phyloP scores from a whole-genome alignment of 2,329 filamentous ascomycete genomes.

The Pseudogymnoascus sp. region DNA sequence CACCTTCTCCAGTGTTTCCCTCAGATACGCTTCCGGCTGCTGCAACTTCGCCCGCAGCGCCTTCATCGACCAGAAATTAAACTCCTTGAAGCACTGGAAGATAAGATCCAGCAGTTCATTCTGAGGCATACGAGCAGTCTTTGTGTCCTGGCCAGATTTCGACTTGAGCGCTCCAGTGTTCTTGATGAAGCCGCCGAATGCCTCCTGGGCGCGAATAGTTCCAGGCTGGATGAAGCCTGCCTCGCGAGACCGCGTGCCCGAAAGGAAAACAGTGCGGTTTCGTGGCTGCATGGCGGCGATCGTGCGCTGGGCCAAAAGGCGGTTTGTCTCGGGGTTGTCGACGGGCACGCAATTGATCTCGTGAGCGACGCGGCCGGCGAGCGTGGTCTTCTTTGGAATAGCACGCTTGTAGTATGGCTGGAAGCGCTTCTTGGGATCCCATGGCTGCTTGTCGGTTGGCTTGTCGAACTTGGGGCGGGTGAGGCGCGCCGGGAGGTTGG shows the following conservation, averaged over 20 bases:
- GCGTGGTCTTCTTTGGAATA: constrained; percentile 72
- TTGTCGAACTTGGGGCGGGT: constrained; percentile 36
- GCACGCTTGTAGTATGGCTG: constrained; percentile 60
- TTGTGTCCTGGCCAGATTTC: constrained; percentile 63
- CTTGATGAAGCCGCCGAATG: constrained; percentile 49
- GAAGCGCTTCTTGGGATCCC: constrained; percentile 42
- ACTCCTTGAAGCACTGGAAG: constrained; percentile 73
- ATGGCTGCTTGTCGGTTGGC: constrained; percentile 33
- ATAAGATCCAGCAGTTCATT: constrained; percentile 81
- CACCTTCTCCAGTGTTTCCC: constrained; percentile 73
- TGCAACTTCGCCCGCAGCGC: constrained; percentile 66
- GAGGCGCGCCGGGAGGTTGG: constrained; percentile 50
- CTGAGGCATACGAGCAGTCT: constrained; percentile 82
- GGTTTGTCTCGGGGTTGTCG: constrained; percentile 60
- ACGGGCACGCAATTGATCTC: constrained; percentile 69
- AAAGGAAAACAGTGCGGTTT: constrained; percentile 39
- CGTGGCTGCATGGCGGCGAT: constrained; percentile 52
- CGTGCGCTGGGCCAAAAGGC: constrained; percentile 49
- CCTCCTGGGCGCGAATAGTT: constrained; percentile 34
- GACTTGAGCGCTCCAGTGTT: constrained; percentile 39
- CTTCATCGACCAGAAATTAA: constrained; percentile 91
- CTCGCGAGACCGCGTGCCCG: constrained; percentile 11
- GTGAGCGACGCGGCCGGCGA: constrained; percentile 64
- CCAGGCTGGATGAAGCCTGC: constrained; percentile 48
- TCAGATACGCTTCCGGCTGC: constrained; percentile 90